Evolutionary conservation across 2,329 filamentous ascomycete species (phyloP), one percentile per base, ranked within the genome.

Genomic region (Penicillium sp.): DNA sequence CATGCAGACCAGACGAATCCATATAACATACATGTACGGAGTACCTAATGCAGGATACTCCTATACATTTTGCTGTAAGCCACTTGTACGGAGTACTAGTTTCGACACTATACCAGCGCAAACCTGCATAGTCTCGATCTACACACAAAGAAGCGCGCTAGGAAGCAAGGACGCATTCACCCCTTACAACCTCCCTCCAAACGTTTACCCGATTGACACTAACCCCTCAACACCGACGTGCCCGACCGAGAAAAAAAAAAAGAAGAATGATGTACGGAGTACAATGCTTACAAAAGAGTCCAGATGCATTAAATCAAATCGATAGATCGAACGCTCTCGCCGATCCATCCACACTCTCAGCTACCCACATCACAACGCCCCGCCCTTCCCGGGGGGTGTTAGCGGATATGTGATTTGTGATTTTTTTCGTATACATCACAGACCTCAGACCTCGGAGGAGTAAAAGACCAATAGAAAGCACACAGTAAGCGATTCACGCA

Each of bases 131-230:
- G 8, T 10, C 41, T 19, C 4, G 29, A 29, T 45, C 41, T 36
- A 36, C 21, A 33, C 31, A 12, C 13, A 41, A 19, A 50, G 33
- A 41, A 54, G 43, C 52, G 52, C 43, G 52, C 52, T 54, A 41
- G 15, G 7, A 54, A 54, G 52, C 43, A 54, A 54, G 52, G 52
- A 39, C 5, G 13, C 21, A 39, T 21, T 19, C 15, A 15, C 25
- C 52, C 52, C 52, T 54, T 54, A 41, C 52, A 9, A 49, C 27
- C 17, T 6, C 31, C 21, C 21, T 27, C 33, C 12, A 41, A 21
- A n/a, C 33, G 19, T 17, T 21, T 53, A 45, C 19, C n/a, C 35
- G 19, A 33, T 27, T 13, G 15, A 17, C 44, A 31, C 10, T 2
- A 15, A 39, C 35, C 52, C 43, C 43, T 49, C 52, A 49, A 39